Conservation (phyloP, 768 basidiomycete species). For the Lactifluus echinatus region DNA sequence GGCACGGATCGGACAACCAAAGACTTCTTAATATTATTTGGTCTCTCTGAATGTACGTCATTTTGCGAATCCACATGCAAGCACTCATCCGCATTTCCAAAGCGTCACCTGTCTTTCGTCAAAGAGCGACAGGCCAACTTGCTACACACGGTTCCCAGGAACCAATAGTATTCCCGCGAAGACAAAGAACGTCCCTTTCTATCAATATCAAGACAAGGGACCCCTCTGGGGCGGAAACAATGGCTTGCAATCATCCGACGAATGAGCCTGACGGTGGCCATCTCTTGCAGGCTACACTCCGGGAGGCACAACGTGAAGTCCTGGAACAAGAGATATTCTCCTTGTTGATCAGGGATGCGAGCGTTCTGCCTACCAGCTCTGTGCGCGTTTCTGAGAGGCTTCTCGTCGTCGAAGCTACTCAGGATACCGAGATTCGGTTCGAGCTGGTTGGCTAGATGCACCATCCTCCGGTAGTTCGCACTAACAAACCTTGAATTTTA, state of each 20-base stretch:
- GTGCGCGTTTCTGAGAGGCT: conserved; percentile 72
- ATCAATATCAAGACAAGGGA: conserved; percentile 42
- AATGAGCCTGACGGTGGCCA: background rate
- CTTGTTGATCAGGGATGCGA: conserved; percentile 66
- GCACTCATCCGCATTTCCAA: conserved; percentile 7
- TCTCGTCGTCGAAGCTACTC: conserved; percentile 69
- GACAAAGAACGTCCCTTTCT: conserved; percentile 53
- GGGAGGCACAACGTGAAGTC: conserved; percentile 57
- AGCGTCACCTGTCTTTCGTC: conserved; percentile 60
- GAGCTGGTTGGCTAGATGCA: conserved; percentile 48
- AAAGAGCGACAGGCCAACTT: conserved; percentile 62
- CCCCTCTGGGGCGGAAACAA: conserved; percentile 25
- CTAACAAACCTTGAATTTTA: background rate
- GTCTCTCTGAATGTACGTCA: conserved; percentile 73
- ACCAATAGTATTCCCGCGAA: conserved; percentile 34
- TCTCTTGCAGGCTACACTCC: conserved; percentile 41
- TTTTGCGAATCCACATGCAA: background rate
- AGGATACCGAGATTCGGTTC: conserved; percentile 57
- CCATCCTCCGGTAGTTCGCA: background rate
- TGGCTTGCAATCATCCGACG: background rate
- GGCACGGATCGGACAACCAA: conserved; percentile 73
- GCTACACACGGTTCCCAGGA: conserved; percentile 35
- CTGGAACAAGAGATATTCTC: conserved; percentile 78
- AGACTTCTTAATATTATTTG: conserved; percentile 74
- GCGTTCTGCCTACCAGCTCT: conserved; percentile 62